These are phyloP conservation scores for Pisolithus tinctorius DNA, from an alignment of 768 basidiomycete species.

Conservation along the genomic window DNA sequence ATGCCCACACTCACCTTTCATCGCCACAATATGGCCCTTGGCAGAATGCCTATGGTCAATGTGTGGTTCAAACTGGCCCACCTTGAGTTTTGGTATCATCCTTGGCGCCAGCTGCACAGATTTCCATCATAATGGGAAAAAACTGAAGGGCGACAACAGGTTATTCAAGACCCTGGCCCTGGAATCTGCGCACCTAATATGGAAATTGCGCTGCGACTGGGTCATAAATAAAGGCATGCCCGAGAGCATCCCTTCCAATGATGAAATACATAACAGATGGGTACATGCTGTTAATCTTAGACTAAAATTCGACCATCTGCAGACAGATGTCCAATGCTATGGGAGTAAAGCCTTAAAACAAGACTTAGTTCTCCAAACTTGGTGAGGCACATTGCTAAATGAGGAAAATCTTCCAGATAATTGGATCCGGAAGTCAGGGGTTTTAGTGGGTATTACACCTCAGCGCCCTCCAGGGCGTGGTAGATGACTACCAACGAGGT, in stretches of 20 bases:
- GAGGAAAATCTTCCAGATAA: too few relatives aligned
- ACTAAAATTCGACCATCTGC: background rate
- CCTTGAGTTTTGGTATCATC: background rate
- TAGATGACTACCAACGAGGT: too few relatives aligned
- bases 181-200: too few relatives aligned
- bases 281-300: background rate
- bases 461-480: too few relatives aligned
- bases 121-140: background rate
- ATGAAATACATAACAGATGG: background rate
- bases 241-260: background rate
- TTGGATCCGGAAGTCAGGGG: too few relatives aligned
- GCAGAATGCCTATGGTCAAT: background rate
- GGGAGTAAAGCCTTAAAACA: background rate
- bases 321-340: background rate
- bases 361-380: conserved; percentile 7
- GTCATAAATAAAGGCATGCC: background rate
- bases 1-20: background rate
- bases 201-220: too few relatives aligned
- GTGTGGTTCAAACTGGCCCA: background rate
- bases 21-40: background rate
- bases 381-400: conserved; percentile 7
- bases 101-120: background rate
- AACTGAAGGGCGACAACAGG: background rate
- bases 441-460: too few relatives aligned
- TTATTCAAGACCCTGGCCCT: background rate